These are phyloP conservation scores for Canariomyces notabilis DNA, from an alignment of 2,329 filamentous ascomycete genomes.

Conservation along the genomic window DNA sequence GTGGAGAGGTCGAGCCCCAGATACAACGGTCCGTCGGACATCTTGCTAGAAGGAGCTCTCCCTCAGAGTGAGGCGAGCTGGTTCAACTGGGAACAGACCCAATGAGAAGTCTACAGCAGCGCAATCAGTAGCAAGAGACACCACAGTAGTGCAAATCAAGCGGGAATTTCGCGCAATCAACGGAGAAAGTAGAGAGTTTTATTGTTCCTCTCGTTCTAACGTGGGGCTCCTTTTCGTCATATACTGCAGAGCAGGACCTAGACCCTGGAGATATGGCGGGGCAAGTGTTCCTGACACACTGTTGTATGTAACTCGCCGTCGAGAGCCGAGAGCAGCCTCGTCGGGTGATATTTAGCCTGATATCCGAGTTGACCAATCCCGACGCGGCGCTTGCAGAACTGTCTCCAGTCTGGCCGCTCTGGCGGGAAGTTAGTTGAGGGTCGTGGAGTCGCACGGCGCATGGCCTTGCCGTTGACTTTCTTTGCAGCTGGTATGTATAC, in stretches of 20 bases:
- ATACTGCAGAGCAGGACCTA: neutral
- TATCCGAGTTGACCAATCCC: slow-evolving; percentile 18
- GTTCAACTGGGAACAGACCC: neutral
- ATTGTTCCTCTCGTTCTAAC: neutral
- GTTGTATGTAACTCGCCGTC: too few relatives aligned
- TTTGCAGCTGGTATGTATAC: neutral
- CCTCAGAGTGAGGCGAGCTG: neutral
- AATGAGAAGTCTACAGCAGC: neutral
- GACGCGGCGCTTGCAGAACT: slow-evolving; percentile 1
- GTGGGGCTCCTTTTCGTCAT: slow-evolving; percentile 17
- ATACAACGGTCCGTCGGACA: slow-evolving; percentile 58
- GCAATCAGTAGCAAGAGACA: neutral
- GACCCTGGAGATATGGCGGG: slow-evolving; percentile 15
- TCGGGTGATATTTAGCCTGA: slow-evolving; percentile 22
- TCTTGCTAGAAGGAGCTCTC: slow-evolving; percentile 2
- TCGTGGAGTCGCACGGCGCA: slow-evolving; percentile 1
- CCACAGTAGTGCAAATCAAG: neutral
- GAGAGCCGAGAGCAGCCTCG: slow-evolving; percentile 23
- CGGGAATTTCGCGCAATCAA: neutral
- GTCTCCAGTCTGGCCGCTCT: slow-evolving; percentile 7
- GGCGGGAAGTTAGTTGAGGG: too few relatives aligned
- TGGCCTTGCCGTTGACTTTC: slow-evolving; percentile 10
- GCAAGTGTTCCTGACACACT: slow-evolving; percentile 12
- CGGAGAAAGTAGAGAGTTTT: neutral
- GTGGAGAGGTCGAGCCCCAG: slow-evolving; percentile 95